Conservation (phyloP, 495 filamentous ascomycete genomes). For the Trichoderma virens region DNA sequence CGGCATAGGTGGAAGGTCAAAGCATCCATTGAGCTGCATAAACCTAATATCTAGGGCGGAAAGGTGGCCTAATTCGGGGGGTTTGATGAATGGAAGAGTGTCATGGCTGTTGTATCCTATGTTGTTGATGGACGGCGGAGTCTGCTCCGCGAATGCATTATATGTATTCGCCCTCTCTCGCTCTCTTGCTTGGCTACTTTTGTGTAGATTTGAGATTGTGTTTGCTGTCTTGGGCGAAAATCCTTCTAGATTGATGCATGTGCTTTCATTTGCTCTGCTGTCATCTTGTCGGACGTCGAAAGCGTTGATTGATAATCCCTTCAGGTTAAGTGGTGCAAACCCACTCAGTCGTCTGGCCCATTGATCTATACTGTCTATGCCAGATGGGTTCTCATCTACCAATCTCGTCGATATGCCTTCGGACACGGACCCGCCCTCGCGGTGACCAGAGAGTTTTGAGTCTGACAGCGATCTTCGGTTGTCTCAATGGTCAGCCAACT, state of each 20-base stretch:
- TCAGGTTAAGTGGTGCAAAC: background rate
- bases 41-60: conserved; percentile 37
- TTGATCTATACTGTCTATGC: conserved; percentile 3
- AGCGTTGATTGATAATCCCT: background rate
- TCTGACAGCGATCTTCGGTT: background rate
- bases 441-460: background rate
- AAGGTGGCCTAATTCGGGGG: conserved; percentile 27
- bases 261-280: background rate
- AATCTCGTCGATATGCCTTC: background rate
- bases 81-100: conserved; percentile 33
- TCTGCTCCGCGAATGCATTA: background rate
- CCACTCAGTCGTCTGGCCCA: background rate
- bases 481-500: background rate
- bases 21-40: conserved; percentile 34
- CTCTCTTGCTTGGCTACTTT: background rate
- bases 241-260: background rate
- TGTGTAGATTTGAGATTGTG: background rate
- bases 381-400: background rate
- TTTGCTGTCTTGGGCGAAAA: background rate
- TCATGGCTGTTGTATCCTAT: conserved; percentile 24
- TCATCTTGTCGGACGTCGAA: background rate
- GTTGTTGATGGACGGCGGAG: background rate
- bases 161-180: background rate
- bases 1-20: conserved; percentile 31
- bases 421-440: background rate